Percentiles rank a stretch among this genome's conserved stretches.
Evolutionary conservation across 1,284 basidiomycete genomes (phyloP).

Genomic region (Ceraceosorus guamensis): DNA sequence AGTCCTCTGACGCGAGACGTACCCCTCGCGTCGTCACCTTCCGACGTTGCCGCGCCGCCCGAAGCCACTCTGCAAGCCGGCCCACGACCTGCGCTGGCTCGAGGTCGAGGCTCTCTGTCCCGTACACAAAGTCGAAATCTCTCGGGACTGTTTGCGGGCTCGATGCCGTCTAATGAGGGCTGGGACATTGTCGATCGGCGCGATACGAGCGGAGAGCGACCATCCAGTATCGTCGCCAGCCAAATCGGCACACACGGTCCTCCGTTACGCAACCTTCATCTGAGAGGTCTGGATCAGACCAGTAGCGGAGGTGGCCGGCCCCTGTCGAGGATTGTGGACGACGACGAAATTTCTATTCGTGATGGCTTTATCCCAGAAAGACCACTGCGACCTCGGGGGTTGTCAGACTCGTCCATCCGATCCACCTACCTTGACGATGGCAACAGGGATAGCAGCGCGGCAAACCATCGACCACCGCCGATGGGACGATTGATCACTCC

Average conservation of each 20-base stretch:
- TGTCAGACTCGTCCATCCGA: conserved; percentile 42
- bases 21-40: conserved; percentile 21
- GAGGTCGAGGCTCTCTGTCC: conserved; percentile 5
- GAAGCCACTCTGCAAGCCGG: conserved; percentile 11
- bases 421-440: conserved; percentile 38
- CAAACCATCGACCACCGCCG: conserved; percentile 16
- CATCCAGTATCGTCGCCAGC: background rate
- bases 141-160: conserved; percentile 1
- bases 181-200: background rate
- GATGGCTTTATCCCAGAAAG: conserved; percentile 19
- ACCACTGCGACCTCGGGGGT: conserved; percentile 29
- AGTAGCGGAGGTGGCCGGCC: conserved; percentile 3
- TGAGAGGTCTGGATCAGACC: background rate
- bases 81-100: conserved; percentile 19
- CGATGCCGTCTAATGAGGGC: conserved; percentile 3
- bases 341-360: conserved; percentile 37
- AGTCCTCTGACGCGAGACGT: no score
- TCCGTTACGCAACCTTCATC: background rate
- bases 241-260: background rate
- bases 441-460: conserved; percentile 1
- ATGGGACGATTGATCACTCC: conserved; percentile 39
- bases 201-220: background rate
- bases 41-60: conserved; percentile 1
- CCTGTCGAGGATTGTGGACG: conserved; percentile 33
- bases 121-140: conserved; percentile 28